A percentile compares a stretch with the other conserved stretches of the same genome.
These are phyloP conservation scores for Nymphaea colorata DNA, from an alignment of 164 flowering plant species.

Conservation along the genomic window DNA sequence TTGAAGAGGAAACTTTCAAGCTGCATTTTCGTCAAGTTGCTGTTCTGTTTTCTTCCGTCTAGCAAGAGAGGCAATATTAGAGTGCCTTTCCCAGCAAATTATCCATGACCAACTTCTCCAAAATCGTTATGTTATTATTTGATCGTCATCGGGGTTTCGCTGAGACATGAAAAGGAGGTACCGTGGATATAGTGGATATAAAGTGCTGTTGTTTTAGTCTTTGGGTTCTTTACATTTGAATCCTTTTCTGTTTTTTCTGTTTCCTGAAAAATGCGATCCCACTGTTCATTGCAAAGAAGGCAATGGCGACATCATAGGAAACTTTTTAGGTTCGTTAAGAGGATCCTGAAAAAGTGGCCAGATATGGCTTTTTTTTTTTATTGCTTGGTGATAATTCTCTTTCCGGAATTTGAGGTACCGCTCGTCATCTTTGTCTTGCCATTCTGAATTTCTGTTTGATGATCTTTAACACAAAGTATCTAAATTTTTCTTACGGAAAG, in stretches of 20 bases:
- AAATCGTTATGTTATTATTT: too few species aligned
- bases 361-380: neutral
- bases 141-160: too few species aligned
- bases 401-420: neutral
- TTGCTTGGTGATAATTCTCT: neutral
- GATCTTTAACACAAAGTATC: neutral
- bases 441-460: neutral
- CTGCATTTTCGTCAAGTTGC: neutral
- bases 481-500: neutral
- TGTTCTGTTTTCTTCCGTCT: neutral
- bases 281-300: too few species aligned
- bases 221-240: too few species aligned
- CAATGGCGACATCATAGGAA: too few species aligned
- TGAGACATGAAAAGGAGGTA: too few species aligned
- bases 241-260: too few species aligned
- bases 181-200: neutral
- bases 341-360: neutral
- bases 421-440: neutral
- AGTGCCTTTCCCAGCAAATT: too few species aligned
- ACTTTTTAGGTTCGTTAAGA: neutral
- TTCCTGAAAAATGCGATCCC: too few species aligned
- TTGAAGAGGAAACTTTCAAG: neutral
- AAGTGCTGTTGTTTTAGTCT: too few species aligned
- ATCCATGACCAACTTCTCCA: too few species aligned
- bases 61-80: neutral